Percentiles rank a stretch among this genome's conserved stretches.
These are phyloP conservation scores for Vigna trinervia DNA, from an alignment of 306 rosid genomes.

Conservation along the genomic window DNA sequence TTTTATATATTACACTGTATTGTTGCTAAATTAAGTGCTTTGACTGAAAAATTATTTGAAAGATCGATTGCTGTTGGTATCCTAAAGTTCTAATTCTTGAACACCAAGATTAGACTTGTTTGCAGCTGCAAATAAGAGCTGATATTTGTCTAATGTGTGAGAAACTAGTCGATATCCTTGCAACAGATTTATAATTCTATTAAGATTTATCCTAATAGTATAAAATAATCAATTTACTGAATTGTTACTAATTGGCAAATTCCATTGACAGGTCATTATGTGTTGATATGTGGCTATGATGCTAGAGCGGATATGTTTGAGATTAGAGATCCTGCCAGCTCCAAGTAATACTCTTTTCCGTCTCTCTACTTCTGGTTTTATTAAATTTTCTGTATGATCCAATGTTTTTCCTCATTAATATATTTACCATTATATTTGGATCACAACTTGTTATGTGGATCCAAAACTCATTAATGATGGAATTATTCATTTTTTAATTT, in stretches of 20 bases:
- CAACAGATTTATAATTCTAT: background rate
- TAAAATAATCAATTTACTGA: conserved; percentile 33
- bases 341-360: conserved; percentile 58
- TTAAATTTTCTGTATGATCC: background rate
- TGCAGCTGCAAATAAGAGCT: conserved; percentile 1
- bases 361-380: conserved; percentile 29
- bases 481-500: background rate
- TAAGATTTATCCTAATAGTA: conserved; percentile 31
- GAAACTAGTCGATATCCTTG: background rate
- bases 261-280: conserved; percentile 78
- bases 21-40: background rate
- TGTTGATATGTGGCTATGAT: conserved; percentile 92
- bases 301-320: conserved; percentile 88
- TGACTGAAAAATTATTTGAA: conserved; percentile 23
- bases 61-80: background rate
- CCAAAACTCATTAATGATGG: background rate
- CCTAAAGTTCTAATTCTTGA: conserved; percentile 24
- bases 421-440: conserved; percentile 8
- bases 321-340: conserved; percentile 95
- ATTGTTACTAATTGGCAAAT: conserved; percentile 33
- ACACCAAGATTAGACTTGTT: conserved; percentile 20
- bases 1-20: background rate
- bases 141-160: background rate
- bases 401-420: conserved; percentile 22
- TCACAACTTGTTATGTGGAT: background rate